These are phyloP conservation scores for Rhizopogon vinicolor DNA, from an alignment of 768 basidiomycete species.

Conservation along the genomic window DNA sequence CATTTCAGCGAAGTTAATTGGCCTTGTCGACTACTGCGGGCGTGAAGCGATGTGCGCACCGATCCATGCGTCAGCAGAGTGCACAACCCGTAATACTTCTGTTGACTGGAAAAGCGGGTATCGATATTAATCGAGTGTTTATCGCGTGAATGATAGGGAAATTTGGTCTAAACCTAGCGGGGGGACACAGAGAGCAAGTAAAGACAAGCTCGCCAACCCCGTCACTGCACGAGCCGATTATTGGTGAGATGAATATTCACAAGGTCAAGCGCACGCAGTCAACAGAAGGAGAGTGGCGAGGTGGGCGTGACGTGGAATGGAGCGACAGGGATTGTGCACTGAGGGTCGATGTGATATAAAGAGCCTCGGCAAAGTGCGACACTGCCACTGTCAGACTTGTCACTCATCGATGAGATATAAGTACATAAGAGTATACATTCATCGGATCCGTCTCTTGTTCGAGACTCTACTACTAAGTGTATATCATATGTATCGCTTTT, in stretches of 20 bases:
- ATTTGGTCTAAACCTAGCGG: background rate
- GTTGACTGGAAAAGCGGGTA: conserved; percentile 1
- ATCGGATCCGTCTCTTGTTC: background rate
- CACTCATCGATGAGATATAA: background rate
- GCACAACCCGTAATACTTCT: background rate
- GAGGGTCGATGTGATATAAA: background rate
- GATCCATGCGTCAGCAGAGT: conserved; percentile 23
- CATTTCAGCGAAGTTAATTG: conserved; percentile 22
- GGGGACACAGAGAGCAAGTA: background rate
- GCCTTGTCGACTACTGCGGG: conserved; percentile 4
- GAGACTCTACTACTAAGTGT: background rate
- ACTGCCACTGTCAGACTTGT: conserved; percentile 8
- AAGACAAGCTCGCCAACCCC: conserved; percentile 6
- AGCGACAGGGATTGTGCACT: conserved; percentile 2
- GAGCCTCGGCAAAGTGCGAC: conserved; percentile 10
- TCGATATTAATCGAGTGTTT: conserved; percentile 1
- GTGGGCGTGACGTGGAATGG: background rate
- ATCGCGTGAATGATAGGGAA: conserved; percentile 1
- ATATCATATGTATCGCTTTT: too few species aligned
- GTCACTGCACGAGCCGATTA: background rate
- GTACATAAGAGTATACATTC: background rate
- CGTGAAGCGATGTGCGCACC: conserved; percentile 18
- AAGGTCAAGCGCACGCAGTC: conserved; percentile 2
- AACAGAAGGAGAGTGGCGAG: conserved; percentile 14
- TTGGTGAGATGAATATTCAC: conserved; percentile 11